Percentiles rank a stretch among this genome's conserved stretches.
These are phyloP conservation scores for Basidiobolus meristosporus DNA, from an alignment of 371 early-diverging fungal species.

Conservation along the genomic window DNA sequence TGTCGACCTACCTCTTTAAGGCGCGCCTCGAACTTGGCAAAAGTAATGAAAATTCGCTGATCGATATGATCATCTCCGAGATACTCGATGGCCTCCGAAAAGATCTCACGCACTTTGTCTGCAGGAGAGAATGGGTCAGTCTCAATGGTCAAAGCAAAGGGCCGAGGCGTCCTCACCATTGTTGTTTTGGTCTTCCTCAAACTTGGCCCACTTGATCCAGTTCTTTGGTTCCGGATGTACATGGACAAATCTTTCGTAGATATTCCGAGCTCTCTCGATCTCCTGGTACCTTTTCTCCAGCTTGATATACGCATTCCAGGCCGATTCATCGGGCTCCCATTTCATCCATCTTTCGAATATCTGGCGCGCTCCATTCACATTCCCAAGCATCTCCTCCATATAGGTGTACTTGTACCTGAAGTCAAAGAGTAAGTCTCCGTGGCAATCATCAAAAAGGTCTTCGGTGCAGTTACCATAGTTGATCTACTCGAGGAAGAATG, in stretches of 20 bases:
- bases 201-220: slow-evolving; percentile 90
- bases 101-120: slow-evolving; percentile 72
- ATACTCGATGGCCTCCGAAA: slow-evolving; percentile 67
- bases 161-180: slow-evolving; percentile 15
- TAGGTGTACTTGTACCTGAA: slow-evolving; percentile 68
- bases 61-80: slow-evolving; percentile 78
- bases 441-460: neutral
- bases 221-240: slow-evolving; percentile 85
- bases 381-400: slow-evolving; percentile 92
- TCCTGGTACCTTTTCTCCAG: slow-evolving; percentile 83
- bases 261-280: slow-evolving; percentile 51
- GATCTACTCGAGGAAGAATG: slow-evolving; percentile 78
- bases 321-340: slow-evolving; percentile 87
- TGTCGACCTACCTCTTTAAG: slow-evolving; percentile 42
- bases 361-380: slow-evolving; percentile 72
- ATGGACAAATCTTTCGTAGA: slow-evolving; percentile 73
- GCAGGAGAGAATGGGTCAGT: slow-evolving; percentile 1
- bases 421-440: neutral
- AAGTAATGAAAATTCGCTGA: slow-evolving; percentile 76
- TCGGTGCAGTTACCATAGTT: slow-evolving; percentile 64
- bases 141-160: neutral
- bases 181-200: slow-evolving; percentile 70
- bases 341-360: slow-evolving; percentile 97
- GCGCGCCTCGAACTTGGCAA: slow-evolving; percentile 88
- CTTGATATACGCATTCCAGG: slow-evolving; percentile 88